Conservation (phyloP, 495 filamentous ascomycete genomes). For the Neurospora sp. region DNA sequence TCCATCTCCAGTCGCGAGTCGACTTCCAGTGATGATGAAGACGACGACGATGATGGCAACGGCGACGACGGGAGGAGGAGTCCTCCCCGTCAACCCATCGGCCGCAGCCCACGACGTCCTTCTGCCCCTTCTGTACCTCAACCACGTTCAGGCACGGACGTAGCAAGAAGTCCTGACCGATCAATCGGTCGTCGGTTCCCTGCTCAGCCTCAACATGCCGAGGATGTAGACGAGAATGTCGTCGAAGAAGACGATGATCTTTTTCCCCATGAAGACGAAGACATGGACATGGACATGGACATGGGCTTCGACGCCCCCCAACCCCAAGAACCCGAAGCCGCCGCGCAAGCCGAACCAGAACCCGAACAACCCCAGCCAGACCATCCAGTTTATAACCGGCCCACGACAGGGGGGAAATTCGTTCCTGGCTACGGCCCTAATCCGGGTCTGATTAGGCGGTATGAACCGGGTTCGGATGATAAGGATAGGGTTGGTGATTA, state of each 20-base stretch:
- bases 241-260: background rate
- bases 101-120: background rate
- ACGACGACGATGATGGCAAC: background rate
- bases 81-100: background rate
- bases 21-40: background rate
- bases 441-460: background rate
- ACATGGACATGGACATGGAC: background rate
- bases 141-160: background rate
- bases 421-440: background rate
- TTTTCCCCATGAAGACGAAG: background rate
- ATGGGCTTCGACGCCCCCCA: background rate
- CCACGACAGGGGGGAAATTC: background rate
- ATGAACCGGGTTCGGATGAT: background rate
- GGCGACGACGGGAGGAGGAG: background rate
- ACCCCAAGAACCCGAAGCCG: background rate
- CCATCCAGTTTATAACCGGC: background rate
- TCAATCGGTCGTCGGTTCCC: background rate
- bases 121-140: background rate
- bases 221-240: background rate
- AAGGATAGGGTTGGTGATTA: background rate
- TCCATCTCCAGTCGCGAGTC: background rate
- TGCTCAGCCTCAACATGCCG: background rate
- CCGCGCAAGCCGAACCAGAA: background rate
- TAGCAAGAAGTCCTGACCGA: background rate
- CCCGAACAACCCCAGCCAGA: background rate